Evolutionary conservation across 306 rosid species (phyloP), one percentile per base, ranked within the genome.

Genomic region (Ochetophila trinervis): DNA sequence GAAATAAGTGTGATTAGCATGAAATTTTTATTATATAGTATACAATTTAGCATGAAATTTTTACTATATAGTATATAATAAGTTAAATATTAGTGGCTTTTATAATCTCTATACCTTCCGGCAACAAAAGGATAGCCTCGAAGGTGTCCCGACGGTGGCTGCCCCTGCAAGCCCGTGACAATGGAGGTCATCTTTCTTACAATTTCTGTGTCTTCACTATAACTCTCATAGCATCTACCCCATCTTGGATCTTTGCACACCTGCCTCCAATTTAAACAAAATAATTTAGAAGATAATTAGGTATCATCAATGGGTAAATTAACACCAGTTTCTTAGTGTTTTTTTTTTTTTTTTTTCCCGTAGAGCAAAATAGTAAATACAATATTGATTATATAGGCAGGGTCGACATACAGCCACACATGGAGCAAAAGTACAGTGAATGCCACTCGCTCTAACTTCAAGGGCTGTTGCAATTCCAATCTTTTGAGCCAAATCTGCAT

Each of bases 201-300:
- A 49, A 83, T 76, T 63, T 83, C 91, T 53, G 96, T 81, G 70
- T 86, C 91, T 85, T 91, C 97, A 68, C 91, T 79, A 57, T 63
- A 91, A 65, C 85, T 64, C 75, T 90, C 95, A 19, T 82, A 89
- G 82, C 83, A 78, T 74, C 96, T 82, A 68, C 94, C 91, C 96
- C 96, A 86, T 74, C 96, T 81, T 36, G 94, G 91, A 79, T 88
- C 96, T 83, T 68, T 81, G 68, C 82, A 74, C 34, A 91, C 88
- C 96, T 91, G 84, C 40, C 58, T 27, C 49, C 60, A 52, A 60
- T 40, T 27, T 27, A 27, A 60, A 55, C 78, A 36, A 75, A 63
- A 20, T 9, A n/a, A 17, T 22, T 12, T 5, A 22, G 23, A 36
- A 36, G 6, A 36, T 36, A 1, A 8, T 36, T 0, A 36, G 10